Base-by-base conservation (phyloP, 2,329 filamentous ascomycete genomes). In the Monosporascus sp. region DNA sequence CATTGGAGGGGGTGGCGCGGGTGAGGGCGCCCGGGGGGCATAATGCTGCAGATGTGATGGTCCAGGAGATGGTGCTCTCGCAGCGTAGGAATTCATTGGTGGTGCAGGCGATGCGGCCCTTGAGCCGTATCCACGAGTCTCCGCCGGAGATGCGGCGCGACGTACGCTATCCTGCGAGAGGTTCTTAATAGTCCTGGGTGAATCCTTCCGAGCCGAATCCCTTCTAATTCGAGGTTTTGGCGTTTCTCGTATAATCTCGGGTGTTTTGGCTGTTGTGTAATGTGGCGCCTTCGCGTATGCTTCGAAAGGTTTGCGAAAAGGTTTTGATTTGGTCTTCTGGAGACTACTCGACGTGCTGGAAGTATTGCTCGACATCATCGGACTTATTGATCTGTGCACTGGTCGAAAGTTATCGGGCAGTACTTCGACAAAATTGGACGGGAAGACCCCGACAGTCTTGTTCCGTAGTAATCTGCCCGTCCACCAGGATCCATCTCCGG, bases 401-500 rank as follows among this genome's bases (percentile, higher is more conserved):
- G 94, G 94, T 53, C 89, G 86, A 69, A 95, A 97, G 68, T 85
- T 83, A 55, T 94, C 85, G 52, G 89, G 88, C 35, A 99, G 80
- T 6, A 99, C 81, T 68, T 95, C 84, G 67, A 99, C 94, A 67
- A 99, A 99, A 74, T 99, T 99, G 65, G 92, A 97, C 1, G 94
- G 94, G 66, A 99, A 99, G 20, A 94, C 78, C 51, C 94, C 94
- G 64, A 97, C 87, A 65, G 93, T 85, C 70, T 89, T 87, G 73
- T 99, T 94, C 62, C 94, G 85, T 67, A 87, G 89, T 67, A 99
- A 74, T 58, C 93, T 85, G 48, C 94, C 94, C 74, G 92, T 96
- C 94, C 94, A 99, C 94, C 94, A 99, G 47, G 90, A 92, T 50
- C 94, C 94, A 74, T 99, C 94, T 58, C 94, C 94, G 20, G 94